Percentiles rank a stretch among this genome's conserved stretches.
phyloP scores from a whole-genome alignment of 2,329 filamentous ascomycete species.

The Falciphora oryzae region DNA sequence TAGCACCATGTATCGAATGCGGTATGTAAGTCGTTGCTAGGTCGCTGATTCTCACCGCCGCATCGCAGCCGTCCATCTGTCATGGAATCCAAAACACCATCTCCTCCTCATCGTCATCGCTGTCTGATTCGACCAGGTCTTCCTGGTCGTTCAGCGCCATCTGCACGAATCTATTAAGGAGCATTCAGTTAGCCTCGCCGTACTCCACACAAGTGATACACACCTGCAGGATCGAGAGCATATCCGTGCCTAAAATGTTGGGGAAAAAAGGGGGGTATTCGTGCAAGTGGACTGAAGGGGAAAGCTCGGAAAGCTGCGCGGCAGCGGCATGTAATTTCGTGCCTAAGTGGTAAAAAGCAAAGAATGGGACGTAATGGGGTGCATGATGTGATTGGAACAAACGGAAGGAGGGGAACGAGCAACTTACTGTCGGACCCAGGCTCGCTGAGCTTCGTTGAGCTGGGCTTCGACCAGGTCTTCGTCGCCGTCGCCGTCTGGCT shows the following conservation, averaged over 20 bases:
- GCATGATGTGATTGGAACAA: neutral
- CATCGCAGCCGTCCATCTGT: neutral
- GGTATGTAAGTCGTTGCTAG: neutral
- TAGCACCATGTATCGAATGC: neutral
- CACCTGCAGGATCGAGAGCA: neutral
- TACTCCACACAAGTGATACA: neutral
- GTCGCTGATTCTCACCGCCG: neutral
- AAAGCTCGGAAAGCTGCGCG: neutral
- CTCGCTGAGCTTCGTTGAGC: conserved; percentile 14
- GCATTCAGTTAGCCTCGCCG: neutral
- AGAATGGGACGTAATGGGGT: neutral
- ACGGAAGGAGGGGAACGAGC: neutral
- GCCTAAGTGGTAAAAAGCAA: neutral
- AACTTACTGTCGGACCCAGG: conserved; percentile 15
- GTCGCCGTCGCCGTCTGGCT: neutral
- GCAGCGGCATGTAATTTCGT: neutral
- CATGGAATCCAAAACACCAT: conserved; percentile 12
- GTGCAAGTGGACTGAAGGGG: neutral
- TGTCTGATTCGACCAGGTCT: conserved; percentile 14
- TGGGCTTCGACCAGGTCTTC: neutral
- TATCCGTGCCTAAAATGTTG: neutral
- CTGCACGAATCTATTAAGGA: conserved; percentile 14
- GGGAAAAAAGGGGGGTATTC: neutral
- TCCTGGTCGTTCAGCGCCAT: conserved; percentile 18
- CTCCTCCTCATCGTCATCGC: conserved; percentile 13